Evolutionary conservation across 371 early-diverging fungal species (phyloP).

Genomic region (Lichtheimia corymbifera): DNA sequence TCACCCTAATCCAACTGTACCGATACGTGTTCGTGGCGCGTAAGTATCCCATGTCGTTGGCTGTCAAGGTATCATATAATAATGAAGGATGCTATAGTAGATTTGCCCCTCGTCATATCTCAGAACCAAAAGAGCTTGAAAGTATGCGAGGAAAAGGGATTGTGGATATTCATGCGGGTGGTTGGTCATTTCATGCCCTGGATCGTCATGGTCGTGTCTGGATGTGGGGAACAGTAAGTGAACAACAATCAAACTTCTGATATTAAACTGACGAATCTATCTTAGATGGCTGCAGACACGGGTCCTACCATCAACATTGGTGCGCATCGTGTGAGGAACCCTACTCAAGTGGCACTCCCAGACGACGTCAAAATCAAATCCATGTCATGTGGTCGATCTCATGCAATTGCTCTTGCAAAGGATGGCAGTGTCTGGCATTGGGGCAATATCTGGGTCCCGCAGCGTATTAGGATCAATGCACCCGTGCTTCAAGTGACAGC

Average conservation of each 20-base stretch:
- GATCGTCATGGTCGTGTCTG: conserved; percentile 37
- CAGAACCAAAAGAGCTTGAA: conserved; percentile 27
- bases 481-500: conserved; percentile 33
- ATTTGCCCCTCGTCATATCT: not conserved
- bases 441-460: conserved; percentile 26
- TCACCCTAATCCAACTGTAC: not conserved
- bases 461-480: conserved; percentile 15
- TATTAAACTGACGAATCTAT: not conserved
- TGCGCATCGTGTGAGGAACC: conserved; percentile 6
- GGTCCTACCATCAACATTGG: not conserved
- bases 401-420: conserved; percentile 35
- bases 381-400: conserved; percentile 30
- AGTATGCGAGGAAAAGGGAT: conserved; percentile 31
- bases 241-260: not conserved
- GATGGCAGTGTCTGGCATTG: conserved; percentile 36
- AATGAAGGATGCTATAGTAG: too few relatives aligned
- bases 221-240: conserved; percentile 44
- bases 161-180: conserved; percentile 40
- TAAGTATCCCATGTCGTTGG: too few relatives aligned
- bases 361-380: conserved; percentile 6
- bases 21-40: not conserved
- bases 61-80: too few relatives aligned
- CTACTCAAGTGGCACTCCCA: conserved; percentile 14
- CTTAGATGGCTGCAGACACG: conserved; percentile 4
- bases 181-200: conserved; percentile 49